A percentile compares a stretch with the other conserved stretches of the same genome.
These are phyloP conservation scores for Chenopodium suecicum DNA, from an alignment of 148 eudicot genomes.

Conservation along the genomic window DNA sequence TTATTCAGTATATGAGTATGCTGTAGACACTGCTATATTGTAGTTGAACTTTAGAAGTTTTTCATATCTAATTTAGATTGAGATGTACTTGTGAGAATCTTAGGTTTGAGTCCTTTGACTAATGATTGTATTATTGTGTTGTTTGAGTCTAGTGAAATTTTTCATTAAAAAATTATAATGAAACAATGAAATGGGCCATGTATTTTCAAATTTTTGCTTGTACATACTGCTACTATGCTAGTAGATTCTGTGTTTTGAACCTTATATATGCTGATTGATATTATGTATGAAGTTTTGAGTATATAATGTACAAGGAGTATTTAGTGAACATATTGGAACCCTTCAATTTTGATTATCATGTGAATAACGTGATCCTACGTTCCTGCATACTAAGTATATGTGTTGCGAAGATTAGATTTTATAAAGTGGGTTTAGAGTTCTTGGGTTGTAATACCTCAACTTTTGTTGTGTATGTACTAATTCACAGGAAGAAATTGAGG, in stretches of 20 bases:
- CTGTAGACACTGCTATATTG: background rate
- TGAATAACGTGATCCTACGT: too few species aligned
- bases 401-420: background rate
- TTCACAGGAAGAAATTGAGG: slow-evolving; percentile 65
- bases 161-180: background rate
- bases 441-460: background rate
- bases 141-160: background rate
- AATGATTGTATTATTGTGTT: background rate
- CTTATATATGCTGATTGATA: background rate
- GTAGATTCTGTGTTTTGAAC: background rate
- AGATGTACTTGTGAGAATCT: background rate
- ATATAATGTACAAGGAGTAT: background rate
- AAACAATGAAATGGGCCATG: background rate
- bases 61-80: background rate
- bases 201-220: background rate
- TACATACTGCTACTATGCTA: background rate
- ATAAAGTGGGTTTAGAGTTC: background rate
- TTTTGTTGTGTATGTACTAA: slow-evolving; percentile 12
- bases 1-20: background rate
- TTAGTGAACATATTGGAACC: background rate
- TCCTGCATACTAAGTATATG: background rate
- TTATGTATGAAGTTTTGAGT: background rate
- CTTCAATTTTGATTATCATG: background rate
- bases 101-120: background rate
- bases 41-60: background rate